Evolutionary conservation across 108 stramenopile species (phyloP), one percentile per base, ranked within the genome.

Genomic region (Chaetoceros muelleri): DNA sequence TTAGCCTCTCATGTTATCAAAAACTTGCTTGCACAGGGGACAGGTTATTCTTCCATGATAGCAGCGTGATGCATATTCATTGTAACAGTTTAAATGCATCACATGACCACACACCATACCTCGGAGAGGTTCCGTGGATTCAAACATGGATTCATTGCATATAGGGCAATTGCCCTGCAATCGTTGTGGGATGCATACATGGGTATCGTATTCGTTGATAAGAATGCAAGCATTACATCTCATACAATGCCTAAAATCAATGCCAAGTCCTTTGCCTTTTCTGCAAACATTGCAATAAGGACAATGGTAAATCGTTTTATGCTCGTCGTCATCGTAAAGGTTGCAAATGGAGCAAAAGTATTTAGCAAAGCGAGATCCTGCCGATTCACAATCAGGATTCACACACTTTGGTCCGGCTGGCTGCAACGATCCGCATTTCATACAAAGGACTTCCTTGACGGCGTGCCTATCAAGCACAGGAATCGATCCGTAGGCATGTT

Each of bases 181-280:
- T 52, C 77, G 70, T 67, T 95, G 93, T n/a, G 85, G 87, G 62
- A 94, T 88, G 70, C 96, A 98, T 3, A 78, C 79, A 60, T 94
- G 90, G 3, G 76, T 74, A 20, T 79, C 53, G 61, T n/a, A n/a
- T n/a, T 95, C 91, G 5, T 34, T 64, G 28, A 91, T 47, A 2
- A 85, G 79, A 18, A 98, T 90, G 62, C 96, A 98, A 8, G 94
- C 93, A 76, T 98, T 98, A 74, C 96, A 98, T 10, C 85, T 81
- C 96, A 98, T 96, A 75, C 96, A 98, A 62, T 98, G 96, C 26
- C 87, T 81, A 72, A 80, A 96, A 57, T 98, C 96, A 34, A 93
- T 82, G 2, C 95, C 95, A 17, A 97, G 76, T 19, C 96, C 95
- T 48, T 77, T 64, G 7, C 96, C 96, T 46, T 80, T 69, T 47